A percentile compares a stretch with the other conserved stretches of the same genome.
Conservation (phyloP, 257 asterid genomes). For the Dorcoceras hygrometricum region DNA sequence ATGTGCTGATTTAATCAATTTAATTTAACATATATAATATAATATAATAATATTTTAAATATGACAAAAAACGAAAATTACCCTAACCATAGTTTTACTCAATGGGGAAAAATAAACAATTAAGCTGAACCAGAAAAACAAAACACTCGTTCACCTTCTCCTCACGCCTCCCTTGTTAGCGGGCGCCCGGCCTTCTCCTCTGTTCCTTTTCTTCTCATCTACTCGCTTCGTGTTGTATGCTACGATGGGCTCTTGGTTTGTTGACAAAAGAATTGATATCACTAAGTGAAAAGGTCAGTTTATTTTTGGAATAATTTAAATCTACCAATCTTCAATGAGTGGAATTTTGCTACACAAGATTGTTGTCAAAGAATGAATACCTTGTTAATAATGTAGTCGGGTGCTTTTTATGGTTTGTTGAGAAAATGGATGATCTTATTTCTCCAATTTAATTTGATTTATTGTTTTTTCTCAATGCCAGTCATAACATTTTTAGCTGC, state of each 20-base stretch:
- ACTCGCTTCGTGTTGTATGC: background rate
- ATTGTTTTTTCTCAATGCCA: too few species aligned
- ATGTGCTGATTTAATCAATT: too few species aligned
- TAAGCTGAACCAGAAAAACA: background rate
- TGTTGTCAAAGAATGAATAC: too few species aligned
- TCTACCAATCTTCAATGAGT: background rate
- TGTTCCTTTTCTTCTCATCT: background rate
- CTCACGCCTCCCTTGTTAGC: background rate
- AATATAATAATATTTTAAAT: too few species aligned
- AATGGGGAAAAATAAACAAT: background rate
- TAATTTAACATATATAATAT: too few species aligned
- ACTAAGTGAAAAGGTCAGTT: conserved; percentile 11
- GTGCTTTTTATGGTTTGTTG: background rate
- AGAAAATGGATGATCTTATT: background rate
- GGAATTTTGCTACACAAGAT: background rate
- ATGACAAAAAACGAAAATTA: too few species aligned
- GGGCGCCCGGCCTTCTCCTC: background rate
- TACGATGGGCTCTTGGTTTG: background rate
- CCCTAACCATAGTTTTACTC: too few species aligned
- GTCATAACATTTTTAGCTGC: background rate
- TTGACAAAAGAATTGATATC: background rate
- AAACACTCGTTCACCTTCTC: background rate
- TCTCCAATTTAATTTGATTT: background rate
- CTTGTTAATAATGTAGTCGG: background rate
- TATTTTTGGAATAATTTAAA: background rate